phyloP scores from a whole-genome alignment of 352 stramenopile species.

The Phytophthora citrophthora region DNA sequence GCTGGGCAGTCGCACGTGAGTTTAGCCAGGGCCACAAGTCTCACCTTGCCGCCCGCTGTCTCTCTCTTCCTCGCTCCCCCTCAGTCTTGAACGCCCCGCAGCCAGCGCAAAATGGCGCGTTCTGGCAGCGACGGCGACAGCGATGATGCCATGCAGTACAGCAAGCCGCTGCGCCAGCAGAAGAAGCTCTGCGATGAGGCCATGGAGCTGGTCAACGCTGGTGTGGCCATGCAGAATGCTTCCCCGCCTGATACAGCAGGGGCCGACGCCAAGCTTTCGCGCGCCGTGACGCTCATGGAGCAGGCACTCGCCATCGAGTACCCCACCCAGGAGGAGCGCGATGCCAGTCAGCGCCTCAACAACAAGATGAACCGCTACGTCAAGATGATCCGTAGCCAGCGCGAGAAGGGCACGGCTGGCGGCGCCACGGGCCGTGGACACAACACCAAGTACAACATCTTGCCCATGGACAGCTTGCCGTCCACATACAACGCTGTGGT shows the following conservation, averaged over 20 bases:
- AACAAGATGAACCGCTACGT: constrained; percentile 90
- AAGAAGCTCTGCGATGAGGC: constrained; percentile 82
- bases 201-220: constrained; percentile 85
- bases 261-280: constrained; percentile 69
- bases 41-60: constrained; percentile 15
- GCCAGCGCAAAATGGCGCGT: constrained; percentile 47
- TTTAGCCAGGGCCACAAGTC: constrained; percentile 21
- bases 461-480: constrained; percentile 72
- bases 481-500: constrained; percentile 68
- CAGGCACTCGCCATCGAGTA: constrained; percentile 81
- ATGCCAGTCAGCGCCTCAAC: constrained; percentile 72
- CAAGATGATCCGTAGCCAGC: constrained; percentile 88
- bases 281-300: constrained; percentile 82
- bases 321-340: constrained; percentile 68
- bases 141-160: constrained; percentile 66
- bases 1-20: constrained; percentile 37
- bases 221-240: constrained; percentile 80
- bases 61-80: constrained; percentile 11
- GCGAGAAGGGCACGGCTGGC: constrained; percentile 52
- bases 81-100: constrained; percentile 45
- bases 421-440: constrained; percentile 35
- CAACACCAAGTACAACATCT: constrained; percentile 75
- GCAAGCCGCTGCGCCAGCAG: constrained; percentile 68
- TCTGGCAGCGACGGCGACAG: constrained; percentile 62
- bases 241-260: constrained; percentile 54